Evolutionary conservation across 371 early-diverging fungal species (phyloP).

Genomic region (Mucor saturninus): DNA sequence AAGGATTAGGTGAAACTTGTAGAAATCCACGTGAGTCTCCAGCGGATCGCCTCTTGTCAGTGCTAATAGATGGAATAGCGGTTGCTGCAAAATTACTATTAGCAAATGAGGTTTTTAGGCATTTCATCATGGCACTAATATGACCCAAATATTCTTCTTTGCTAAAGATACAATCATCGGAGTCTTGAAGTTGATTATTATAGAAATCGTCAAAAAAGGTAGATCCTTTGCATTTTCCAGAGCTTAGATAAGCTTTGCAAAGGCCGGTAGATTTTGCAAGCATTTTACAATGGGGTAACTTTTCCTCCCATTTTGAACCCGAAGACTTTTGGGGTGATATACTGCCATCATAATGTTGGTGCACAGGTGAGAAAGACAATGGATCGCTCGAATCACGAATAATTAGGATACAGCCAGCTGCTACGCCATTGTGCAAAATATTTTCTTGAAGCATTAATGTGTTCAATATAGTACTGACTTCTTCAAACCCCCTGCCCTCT

Average conservation of each 20-base stretch:
- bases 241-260: constrained; percentile 28
- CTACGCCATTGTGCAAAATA: constrained; percentile 46
- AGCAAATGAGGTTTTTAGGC: constrained; percentile 23
- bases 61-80: neutral
- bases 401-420: constrained; percentile 48
- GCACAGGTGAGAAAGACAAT: neutral
- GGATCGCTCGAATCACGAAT: constrained; percentile 31
- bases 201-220: constrained; percentile 39
- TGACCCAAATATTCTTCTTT: constrained; percentile 49
- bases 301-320: neutral
- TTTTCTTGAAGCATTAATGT: constrained; percentile 43
- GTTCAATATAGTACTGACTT: constrained; percentile 42
- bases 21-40: constrained; percentile 38
- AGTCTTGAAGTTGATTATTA: constrained; percentile 9
- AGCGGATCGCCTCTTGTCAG: constrained; percentile 24
- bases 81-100: neutral
- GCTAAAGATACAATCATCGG: constrained; percentile 37
- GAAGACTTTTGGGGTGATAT: neutral
- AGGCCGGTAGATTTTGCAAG: constrained; percentile 32
- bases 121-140: constrained; percentile 52
- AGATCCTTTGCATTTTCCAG: constrained; percentile 34
- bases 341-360: neutral
- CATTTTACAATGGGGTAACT: constrained; percentile 8
- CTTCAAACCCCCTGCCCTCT: constrained; percentile 39
- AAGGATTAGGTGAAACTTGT: constrained; percentile 33